Evolutionary conservation across 768 basidiomycete species (phyloP), one percentile per base, ranked within the genome.

Genomic region (Omphalotus guepiniiformis): DNA sequence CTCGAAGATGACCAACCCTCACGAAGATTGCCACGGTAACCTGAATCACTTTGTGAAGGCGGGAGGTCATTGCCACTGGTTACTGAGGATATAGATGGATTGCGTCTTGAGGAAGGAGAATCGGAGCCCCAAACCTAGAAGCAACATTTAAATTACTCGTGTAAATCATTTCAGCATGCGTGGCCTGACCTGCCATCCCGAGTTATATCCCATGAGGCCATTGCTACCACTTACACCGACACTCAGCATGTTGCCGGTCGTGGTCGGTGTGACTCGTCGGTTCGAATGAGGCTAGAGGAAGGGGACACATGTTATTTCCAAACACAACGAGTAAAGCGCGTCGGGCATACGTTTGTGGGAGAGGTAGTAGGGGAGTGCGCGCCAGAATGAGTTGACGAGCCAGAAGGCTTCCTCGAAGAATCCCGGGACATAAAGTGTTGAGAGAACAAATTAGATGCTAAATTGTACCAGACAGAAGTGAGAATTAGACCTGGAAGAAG

Each of bases 341-440:
- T 27, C 18, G 4, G 15, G 66, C 73, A 51, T 60, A 86, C 85
- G 61, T 76, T 75, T 56, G 68, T 70, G 16, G 83, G 80, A 19
- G 84, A 80, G 39, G 69, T 67, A 30, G 79, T 67, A 0, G 85
- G 83, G 2, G 85, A 85, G 56, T 76, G 83, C 25, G 74, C 71
- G 38, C 72, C 69, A 39, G 84, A 84, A 50, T 76, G 81, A 15
- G 76, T 75, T n/a, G 84, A 82, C 22, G 85, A 83, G 47, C 76
- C 78, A 27, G 85, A 85, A 34, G 82, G 80, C 58, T 85, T 85
- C 58, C 82, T 78, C 19, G 82, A 74, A 36, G 75, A 69, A 55
- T 72, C 67, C 38, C 66, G 70, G 55, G 69, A 67, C 66, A 73
- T 70, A 55, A 62, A 66, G 35, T 39, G 36, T 30, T 15, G 43